Percentiles rank a stretch among this genome's conserved stretches.
These are phyloP conservation scores for Colletotrichum brevisporum DNA, from an alignment of 2,329 filamentous ascomycete species.

Conservation along the genomic window DNA sequence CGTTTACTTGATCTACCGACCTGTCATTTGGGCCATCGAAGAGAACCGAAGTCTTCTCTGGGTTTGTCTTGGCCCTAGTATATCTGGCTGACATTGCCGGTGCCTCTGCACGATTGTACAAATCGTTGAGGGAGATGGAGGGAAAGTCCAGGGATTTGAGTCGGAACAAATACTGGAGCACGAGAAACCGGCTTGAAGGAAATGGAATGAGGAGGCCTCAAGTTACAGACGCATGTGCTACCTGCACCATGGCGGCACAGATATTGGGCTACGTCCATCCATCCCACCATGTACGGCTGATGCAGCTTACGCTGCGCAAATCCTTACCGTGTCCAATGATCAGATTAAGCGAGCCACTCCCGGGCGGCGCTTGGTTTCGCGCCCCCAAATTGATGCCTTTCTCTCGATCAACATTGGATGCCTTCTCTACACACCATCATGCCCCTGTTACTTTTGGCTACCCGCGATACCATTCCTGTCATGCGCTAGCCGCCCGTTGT, in stretches of 20 bases:
- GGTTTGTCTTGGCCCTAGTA: too few relatives aligned
- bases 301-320: background rate
- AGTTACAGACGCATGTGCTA: background rate
- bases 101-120: too few relatives aligned
- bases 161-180: too few relatives aligned
- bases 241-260: background rate
- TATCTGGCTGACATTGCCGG: too few relatives aligned
- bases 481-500: background rate
- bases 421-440: background rate
- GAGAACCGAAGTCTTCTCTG: background rate
- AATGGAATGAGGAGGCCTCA: background rate
- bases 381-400: background rate
- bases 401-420: background rate
- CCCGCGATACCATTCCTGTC: background rate
- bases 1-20: background rate
- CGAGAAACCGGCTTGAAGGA: background rate
- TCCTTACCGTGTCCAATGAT: background rate
- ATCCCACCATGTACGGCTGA: background rate
- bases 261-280: background rate
- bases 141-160: background rate
- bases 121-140: background rate
- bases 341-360: background rate
- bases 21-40: background rate
- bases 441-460: background rate
- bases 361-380: background rate